Base-by-base conservation (phyloP, 2,329 filamentous ascomycete species). In the Diatrype stigma region DNA sequence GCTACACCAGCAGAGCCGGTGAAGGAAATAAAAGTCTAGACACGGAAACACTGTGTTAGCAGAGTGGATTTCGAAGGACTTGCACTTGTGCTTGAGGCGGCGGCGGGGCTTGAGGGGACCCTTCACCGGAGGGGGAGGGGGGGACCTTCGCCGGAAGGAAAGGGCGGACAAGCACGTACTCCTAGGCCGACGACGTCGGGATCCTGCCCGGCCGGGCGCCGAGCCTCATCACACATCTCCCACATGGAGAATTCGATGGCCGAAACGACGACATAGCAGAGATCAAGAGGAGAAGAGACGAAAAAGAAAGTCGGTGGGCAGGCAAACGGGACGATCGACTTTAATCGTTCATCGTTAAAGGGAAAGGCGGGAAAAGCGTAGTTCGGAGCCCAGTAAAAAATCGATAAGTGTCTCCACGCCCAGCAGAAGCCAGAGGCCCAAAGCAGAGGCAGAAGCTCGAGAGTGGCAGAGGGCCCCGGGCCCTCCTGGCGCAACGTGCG, bases 131-230 rank as follows among this genome's bases (percentile, higher is more conserved):
- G n/a, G n/a, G n/a, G n/a, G n/a, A 2, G 45, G 26, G 45, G 45
- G 6, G 11, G 10, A 46, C 10, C 21, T n/a, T n/a, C n/a, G n/a
- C n/a, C n/a, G n/a, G 26, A 45, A 14, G 14, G 21, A 26, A 44
- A 19, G 19, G 40, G 40, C 22, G n/a, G 12, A 34, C 26, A 19
- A 23, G 38, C 34, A 58, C 56, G 11, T 53, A 60, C 58, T 26
- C 58, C 58, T 28, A 59, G 42, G 12, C 58, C 58, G 51, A 59
- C 50, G 52, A 59, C 52, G 48, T 60, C 58, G 48, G 58, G 56
- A 54, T 57, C 56, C 51, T 51, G 56, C 53, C 56, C 56, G 47
- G 56, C 56, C 50, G 55, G 54, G 47, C 48, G 56, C 56, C 52
- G 55, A 48, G 48, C 51, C 47, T 59, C 56, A 54, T 56, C 52